Conservation (phyloP, 2,329 filamentous ascomycete genomes). For the Fonsecaea nubica region DNA sequence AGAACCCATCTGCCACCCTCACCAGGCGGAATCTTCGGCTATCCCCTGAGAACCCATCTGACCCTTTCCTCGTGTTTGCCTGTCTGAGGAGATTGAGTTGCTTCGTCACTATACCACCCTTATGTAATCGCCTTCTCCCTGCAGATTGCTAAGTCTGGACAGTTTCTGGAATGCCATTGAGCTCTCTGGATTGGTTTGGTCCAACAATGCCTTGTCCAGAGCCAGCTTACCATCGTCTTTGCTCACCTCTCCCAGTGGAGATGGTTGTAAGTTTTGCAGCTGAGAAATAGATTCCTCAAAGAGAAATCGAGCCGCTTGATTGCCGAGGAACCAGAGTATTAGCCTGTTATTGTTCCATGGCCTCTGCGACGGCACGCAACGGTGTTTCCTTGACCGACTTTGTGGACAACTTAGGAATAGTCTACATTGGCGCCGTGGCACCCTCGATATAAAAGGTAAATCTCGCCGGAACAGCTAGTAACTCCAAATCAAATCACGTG, state of each 20-base stretch:
- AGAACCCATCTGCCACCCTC: constrained; percentile 7
- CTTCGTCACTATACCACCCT: constrained; percentile 32
- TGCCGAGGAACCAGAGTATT: constrained; percentile 4
- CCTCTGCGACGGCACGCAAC: not conserved
- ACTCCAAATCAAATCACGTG: constrained; percentile 7
- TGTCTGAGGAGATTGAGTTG: constrained; percentile 15
- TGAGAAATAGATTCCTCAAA: constrained; percentile 15
- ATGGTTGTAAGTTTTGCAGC: not conserved
- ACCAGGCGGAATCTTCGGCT: constrained; percentile 32
- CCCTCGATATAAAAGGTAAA: not conserved
- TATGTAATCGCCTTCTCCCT: constrained; percentile 32
- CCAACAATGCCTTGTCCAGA: not conserved
- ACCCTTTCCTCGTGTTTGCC: not conserved
- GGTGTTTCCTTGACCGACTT: not conserved
- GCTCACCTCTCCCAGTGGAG: not conserved
- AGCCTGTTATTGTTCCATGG: constrained; percentile 10
- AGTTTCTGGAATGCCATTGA: constrained; percentile 19
- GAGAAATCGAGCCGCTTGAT: constrained; percentile 13
- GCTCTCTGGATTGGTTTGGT: constrained; percentile 21
- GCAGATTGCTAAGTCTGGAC: constrained; percentile 22
- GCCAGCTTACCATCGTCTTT: constrained; percentile 12
- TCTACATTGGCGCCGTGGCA: not conserved
- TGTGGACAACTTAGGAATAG: not conserved
- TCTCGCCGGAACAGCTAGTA: not conserved
- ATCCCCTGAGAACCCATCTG: constrained; percentile 4